Evolutionary conservation across 148 eudicot species (phyloP).

Genomic region (Diospyros kaki): DNA sequence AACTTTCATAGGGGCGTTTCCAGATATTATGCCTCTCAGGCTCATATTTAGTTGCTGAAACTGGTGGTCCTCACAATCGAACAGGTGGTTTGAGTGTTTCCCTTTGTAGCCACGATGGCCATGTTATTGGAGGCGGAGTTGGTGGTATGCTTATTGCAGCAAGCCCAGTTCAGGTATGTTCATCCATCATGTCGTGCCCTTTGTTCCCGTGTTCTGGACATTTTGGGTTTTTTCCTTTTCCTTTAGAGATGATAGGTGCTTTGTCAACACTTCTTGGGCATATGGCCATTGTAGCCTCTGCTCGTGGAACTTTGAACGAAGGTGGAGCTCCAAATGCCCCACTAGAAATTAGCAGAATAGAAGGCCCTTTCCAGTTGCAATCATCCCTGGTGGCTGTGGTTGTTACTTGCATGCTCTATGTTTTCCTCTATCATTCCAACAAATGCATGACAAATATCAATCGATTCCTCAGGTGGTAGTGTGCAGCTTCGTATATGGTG

Average conservation of each 20-base stretch:
- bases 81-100: conserved; percentile 85
- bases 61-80: conserved; percentile 62
- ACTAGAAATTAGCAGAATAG: too few relatives aligned
- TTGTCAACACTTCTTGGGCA: too few relatives aligned
- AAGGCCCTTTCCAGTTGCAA: too few relatives aligned
- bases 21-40: conserved; percentile 90
- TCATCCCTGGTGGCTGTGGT: background rate
- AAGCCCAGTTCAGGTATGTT: conserved; percentile 72
- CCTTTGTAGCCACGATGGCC: conserved; percentile 78
- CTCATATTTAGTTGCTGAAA: conserved; percentile 72
- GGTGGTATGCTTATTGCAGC: conserved; percentile 75
- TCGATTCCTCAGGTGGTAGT: conserved; percentile 56
- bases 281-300: too few relatives aligned
- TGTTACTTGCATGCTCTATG: background rate
- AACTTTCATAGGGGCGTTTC: conserved; percentile 63
- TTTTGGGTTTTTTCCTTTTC: too few relatives aligned
- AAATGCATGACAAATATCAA: background rate
- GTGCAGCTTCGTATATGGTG: conserved; percentile 77
- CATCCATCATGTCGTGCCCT: background rate
- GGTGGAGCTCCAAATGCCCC: too few relatives aligned
- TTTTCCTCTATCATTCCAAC: background rate
- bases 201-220: background rate
- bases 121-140: conserved; percentile 79
- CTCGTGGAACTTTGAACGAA: too few relatives aligned
- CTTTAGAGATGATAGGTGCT: too few relatives aligned